Evolutionary conservation across 805 yeast genomes (phyloP).

Genomic region (Huiozyma sinensis): DNA sequence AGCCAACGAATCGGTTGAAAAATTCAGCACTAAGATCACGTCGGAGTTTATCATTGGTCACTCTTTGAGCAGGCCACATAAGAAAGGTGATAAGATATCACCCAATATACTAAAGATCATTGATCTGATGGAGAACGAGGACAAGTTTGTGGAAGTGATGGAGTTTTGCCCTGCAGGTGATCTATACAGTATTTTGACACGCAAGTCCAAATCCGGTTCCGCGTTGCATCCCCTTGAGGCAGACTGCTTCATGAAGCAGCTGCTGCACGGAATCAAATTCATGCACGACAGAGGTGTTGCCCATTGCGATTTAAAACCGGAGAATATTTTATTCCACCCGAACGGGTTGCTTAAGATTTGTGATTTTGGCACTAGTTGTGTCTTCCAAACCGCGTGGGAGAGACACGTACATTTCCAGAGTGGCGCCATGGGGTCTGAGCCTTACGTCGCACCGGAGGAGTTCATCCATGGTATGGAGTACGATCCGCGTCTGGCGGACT

Average conservation of each 20-base stretch:
- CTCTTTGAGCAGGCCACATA: constrained; percentile 40
- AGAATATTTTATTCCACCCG: constrained; percentile 62
- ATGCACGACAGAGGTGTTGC: constrained; percentile 91
- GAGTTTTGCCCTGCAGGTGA: constrained; percentile 88
- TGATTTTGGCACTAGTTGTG: constrained; percentile 88
- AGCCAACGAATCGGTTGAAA: constrained; percentile 82
- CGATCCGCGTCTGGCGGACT: constrained; percentile 73
- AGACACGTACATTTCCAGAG: constrained; percentile 50
- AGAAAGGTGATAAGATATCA: constrained; percentile 4
- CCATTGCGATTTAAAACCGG: constrained; percentile 88
- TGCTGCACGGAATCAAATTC: constrained; percentile 68
- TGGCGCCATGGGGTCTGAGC: constrained; percentile 81
- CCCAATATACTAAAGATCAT: constrained; percentile 68
- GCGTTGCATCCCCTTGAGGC: constrained; percentile 57
- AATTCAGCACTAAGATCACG: constrained; percentile 78
- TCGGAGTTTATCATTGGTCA: constrained; percentile 85
- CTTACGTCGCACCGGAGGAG: constrained; percentile 91
- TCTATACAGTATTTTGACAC: constrained; percentile 45
- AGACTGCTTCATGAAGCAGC: constrained; percentile 84
- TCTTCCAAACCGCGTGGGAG: constrained; percentile 87
- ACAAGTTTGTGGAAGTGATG: constrained; percentile 80
- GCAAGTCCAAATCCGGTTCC: constrained; percentile 34
- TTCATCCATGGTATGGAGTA: constrained; percentile 42
- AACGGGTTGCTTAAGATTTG: constrained; percentile 58
- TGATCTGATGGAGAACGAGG: constrained; percentile 64